A percentile compares a stretch with the other conserved stretches of the same genome.
Conservation (phyloP, 2,329 filamentous ascomycete species). For the Penicillium sp. region DNA sequence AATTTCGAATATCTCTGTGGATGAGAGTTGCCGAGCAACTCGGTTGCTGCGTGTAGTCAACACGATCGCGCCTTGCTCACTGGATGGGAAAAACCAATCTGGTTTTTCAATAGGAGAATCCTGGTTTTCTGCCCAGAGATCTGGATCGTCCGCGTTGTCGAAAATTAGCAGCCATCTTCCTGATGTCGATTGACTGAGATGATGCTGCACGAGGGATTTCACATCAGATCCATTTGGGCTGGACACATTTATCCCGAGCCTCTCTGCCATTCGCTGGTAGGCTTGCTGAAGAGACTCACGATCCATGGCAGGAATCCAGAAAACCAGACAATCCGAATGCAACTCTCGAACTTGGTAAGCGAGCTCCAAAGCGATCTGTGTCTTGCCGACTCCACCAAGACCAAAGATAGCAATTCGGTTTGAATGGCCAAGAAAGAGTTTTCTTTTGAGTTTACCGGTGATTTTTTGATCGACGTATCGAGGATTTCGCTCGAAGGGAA, state of each 20-base stretch:
- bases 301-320: slow-evolving; percentile 32
- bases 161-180: slow-evolving; percentile 31
- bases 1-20: slow-evolving; percentile 19
- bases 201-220: slow-evolving; percentile 8
- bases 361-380: slow-evolving; percentile 30
- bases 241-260: slow-evolving; percentile 2
- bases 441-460: slow-evolving; percentile 9
- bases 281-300: slow-evolving; percentile 24
- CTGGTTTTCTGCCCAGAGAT: slow-evolving; percentile 17
- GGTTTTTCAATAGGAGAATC: neutral
- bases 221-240: slow-evolving; percentile 7
- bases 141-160: slow-evolving; percentile 33
- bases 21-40: slow-evolving; percentile 20
- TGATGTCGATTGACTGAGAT: slow-evolving; percentile 13
- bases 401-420: slow-evolving; percentile 16
- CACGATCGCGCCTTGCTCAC: slow-evolving; percentile 25
- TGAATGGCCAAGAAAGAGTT: slow-evolving; percentile 1
- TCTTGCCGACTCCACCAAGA: slow-evolving; percentile 28
- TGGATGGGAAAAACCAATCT: slow-evolving; percentile 18
- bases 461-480: slow-evolving; percentile 19
- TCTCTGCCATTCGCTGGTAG: slow-evolving; percentile 21
- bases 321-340: slow-evolving; percentile 23
- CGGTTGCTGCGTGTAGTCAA: slow-evolving; percentile 32
- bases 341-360: slow-evolving; percentile 21
- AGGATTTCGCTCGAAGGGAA: slow-evolving; percentile 19